Evolutionary conservation across 1,284 basidiomycete genomes (phyloP).

Genomic region (Bjerkandera adusta): DNA sequence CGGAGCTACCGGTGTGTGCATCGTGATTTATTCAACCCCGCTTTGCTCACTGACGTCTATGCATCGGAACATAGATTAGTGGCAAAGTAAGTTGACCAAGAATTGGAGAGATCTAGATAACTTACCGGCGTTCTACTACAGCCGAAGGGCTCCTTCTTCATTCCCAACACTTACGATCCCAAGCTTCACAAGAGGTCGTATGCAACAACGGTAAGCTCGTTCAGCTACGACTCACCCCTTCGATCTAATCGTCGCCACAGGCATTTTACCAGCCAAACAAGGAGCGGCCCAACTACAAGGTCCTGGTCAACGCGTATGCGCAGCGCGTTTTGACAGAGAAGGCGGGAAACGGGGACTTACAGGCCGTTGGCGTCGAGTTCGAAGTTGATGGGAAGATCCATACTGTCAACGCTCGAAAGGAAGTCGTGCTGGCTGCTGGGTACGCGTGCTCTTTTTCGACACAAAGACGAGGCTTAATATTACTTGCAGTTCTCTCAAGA

Average conservation of each 20-base stretch:
- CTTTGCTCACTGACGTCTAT: neutral
- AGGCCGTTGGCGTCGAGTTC: constrained; percentile 27
- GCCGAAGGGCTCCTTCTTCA: constrained; percentile 19
- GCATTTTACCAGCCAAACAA: constrained; percentile 22
- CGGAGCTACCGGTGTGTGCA: constrained; percentile 19
- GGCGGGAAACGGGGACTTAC: constrained; percentile 30
- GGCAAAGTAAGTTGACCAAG: constrained; percentile 28
- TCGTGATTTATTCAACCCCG: too few species aligned
- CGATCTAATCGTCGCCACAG: constrained; percentile 11
- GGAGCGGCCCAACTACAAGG: constrained; percentile 21
- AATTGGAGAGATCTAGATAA: too few species aligned
- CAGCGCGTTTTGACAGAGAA: constrained; percentile 15
- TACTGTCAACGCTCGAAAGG: constrained; percentile 13
- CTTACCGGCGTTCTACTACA: too few species aligned
- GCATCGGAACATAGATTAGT: constrained; percentile 12
- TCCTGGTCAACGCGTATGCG: constrained; percentile 21
- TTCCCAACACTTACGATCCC: constrained; percentile 13
- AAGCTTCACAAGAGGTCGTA: constrained; percentile 6
- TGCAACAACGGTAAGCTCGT: constrained; percentile 3
- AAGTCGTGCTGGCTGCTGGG: constrained; percentile 42
- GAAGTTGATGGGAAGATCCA: constrained; percentile 16
- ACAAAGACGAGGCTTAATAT: neutral
- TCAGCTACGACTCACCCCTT: neutral
- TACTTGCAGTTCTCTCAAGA: constrained; percentile 33
- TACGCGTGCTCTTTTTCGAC: constrained; percentile 13